Conservation (phyloP, 2,329 filamentous ascomycete genomes). For the Fusarium paranaense region DNA sequence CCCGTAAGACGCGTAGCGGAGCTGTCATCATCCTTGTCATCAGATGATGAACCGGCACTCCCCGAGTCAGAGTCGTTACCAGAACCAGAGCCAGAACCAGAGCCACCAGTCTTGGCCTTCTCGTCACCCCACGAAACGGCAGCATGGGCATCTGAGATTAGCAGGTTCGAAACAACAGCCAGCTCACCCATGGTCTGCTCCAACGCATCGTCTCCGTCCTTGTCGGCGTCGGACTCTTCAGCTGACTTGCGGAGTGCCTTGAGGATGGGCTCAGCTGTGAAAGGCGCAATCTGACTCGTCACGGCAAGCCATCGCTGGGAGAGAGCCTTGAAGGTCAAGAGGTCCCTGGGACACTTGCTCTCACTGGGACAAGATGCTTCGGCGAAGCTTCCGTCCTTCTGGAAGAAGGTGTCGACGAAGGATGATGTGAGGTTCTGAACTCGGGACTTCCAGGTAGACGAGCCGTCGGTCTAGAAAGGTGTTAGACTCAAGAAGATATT, state of each 20-base stretch:
- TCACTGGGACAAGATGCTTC: conserved; percentile 74
- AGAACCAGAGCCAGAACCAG: neutral
- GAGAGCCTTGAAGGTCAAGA: conserved; percentile 78
- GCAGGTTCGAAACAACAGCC: conserved; percentile 62
- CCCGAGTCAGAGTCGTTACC: neutral
- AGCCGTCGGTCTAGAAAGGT: conserved; percentile 11
- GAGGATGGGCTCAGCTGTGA: conserved; percentile 64
- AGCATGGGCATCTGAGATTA: conserved; percentile 53
- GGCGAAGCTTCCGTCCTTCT: conserved; percentile 65
- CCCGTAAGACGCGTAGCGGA: neutral
- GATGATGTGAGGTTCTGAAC: conserved; percentile 66
- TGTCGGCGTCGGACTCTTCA: conserved; percentile 61
- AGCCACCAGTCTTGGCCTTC: neutral
- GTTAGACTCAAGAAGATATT: conserved; percentile 5
- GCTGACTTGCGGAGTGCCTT: conserved; percentile 66
- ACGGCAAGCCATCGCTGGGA: conserved; percentile 73
- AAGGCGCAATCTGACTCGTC: conserved; percentile 70
- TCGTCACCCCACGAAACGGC: neutral
- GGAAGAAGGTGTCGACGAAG: conserved; percentile 62
- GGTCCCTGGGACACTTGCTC: conserved; percentile 73
- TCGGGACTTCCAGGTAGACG: conserved; percentile 63
- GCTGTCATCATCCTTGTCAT: neutral
- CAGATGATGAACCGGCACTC: neutral
- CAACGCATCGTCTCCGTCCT: conserved; percentile 61
- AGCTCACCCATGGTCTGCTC: conserved; percentile 65